Evolutionary conservation across 208 protist species (phyloP).

Genomic region (Leptomonas pyrrhocoris): DNA sequence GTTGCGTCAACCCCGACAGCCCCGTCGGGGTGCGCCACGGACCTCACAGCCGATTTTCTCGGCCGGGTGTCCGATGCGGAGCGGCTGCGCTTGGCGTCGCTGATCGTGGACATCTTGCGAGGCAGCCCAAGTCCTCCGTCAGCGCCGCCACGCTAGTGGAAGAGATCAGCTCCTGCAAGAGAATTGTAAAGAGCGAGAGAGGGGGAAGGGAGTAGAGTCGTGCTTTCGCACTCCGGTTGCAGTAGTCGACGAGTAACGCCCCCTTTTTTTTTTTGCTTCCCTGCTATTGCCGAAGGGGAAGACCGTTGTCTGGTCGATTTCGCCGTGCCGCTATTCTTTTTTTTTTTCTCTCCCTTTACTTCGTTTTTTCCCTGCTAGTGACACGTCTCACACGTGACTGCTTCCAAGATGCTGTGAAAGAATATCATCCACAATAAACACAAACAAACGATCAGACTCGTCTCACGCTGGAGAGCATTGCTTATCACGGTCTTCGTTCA

Average conservation of each 20-base stretch:
- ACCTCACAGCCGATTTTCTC: background rate
- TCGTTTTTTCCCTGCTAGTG: no score
- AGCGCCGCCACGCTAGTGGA: background rate
- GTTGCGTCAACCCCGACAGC: background rate
- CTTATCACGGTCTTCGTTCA: no score
- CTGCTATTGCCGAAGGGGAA: no score
- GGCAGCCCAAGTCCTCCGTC: background rate
- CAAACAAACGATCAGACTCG: no score
- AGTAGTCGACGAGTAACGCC: background rate
- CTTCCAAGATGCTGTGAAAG: no score
- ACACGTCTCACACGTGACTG: no score
- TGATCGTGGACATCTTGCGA: slow-evolving; percentile 22
- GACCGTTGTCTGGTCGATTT: no score
- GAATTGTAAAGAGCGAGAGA: no score
- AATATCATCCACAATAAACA: no score
- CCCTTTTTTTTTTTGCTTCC: background rate
- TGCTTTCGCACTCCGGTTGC: no score
- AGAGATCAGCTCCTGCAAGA: background rate
- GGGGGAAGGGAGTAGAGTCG: background rate
- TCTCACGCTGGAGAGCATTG: no score
- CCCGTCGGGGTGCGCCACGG: background rate
- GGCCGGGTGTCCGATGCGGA: slow-evolving; percentile 4
- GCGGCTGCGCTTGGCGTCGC: slow-evolving; percentile 13
- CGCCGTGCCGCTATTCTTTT: background rate
- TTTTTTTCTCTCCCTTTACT: background rate